Conservation (phyloP, 768 basidiomycete genomes). For the Russula sp. region DNA sequence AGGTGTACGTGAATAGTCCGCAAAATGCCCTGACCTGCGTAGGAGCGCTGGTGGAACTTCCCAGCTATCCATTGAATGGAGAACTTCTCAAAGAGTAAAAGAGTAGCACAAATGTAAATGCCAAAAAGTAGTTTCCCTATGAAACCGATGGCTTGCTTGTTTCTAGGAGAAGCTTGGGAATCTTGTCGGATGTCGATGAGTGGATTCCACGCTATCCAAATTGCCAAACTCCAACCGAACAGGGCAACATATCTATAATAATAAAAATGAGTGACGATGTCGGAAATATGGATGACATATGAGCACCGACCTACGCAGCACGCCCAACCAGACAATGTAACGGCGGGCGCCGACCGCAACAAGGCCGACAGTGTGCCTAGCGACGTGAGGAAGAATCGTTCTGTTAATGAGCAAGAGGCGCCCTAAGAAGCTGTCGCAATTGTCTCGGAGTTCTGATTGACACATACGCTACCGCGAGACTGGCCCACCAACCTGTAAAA, state of each 20-base stretch:
- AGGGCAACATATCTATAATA: slow-evolving; percentile 52
- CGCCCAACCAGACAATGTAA: slow-evolving; percentile 76
- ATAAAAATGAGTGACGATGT: neutral
- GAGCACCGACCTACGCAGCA: slow-evolving; percentile 49
- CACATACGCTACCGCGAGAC: slow-evolving; percentile 58
- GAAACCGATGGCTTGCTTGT: slow-evolving; percentile 43
- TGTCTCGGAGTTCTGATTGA: slow-evolving; percentile 1
- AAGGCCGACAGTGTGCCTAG: slow-evolving; percentile 61
- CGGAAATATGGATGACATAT: neutral
- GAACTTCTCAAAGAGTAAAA: slow-evolving; percentile 79
- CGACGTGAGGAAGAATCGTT: slow-evolving; percentile 43
- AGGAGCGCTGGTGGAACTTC: slow-evolving; percentile 77
- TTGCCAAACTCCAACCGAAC: slow-evolving; percentile 55
- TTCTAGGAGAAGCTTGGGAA: slow-evolving; percentile 27
- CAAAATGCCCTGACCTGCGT: slow-evolving; percentile 40
- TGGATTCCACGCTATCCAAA: slow-evolving; percentile 72
- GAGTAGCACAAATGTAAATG: slow-evolving; percentile 56
- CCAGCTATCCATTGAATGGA: slow-evolving; percentile 79
- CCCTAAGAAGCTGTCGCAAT: neutral
- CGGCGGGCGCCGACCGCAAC: slow-evolving; percentile 64
- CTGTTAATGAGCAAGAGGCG: slow-evolving; percentile 15
- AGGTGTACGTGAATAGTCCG: slow-evolving; percentile 8
- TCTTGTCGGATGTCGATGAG: slow-evolving; percentile 47
- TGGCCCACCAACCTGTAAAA: slow-evolving; percentile 66
- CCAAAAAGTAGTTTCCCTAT: slow-evolving; percentile 69